phyloP scores from a whole-genome alignment of 129 eudicot species.

The Sambucus nigra region DNA sequence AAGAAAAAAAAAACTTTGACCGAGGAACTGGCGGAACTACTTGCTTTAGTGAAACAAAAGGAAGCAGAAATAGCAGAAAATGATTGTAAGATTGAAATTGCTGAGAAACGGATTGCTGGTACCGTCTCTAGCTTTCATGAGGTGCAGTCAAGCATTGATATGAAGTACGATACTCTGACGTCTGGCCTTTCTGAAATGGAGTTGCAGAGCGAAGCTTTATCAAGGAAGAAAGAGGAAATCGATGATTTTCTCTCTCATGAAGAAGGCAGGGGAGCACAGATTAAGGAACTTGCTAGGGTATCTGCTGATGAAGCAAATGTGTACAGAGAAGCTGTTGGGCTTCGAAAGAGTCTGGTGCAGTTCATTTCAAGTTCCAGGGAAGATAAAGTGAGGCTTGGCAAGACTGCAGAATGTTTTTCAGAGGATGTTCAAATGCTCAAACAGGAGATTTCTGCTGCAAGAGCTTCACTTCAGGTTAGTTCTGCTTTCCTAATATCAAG shows the following conservation, averaged over 20 bases:
- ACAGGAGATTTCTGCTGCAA: conserved; percentile 50
- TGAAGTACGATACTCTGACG: conserved; percentile 27
- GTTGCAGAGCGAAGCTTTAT: conserved; percentile 30
- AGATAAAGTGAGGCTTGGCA: conserved; percentile 45
- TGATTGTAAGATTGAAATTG: conserved; percentile 37
- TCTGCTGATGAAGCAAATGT: conserved; percentile 46
- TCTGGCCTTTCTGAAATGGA: conserved; percentile 36
- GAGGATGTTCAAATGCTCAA: conserved; percentile 56
- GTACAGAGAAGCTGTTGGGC: conserved; percentile 33
- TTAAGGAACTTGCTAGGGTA: conserved; percentile 39
- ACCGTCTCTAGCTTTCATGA: conserved; percentile 47
- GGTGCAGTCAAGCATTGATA: conserved; percentile 31
- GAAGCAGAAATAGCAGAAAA: conserved; percentile 71
- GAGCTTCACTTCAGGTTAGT: conserved; percentile 78
- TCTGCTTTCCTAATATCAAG: too few species aligned
- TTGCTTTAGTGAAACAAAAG: conserved; percentile 62
- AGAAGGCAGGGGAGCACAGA: conserved; percentile 42
- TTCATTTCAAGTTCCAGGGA: conserved; percentile 38
- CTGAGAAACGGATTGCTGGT: conserved; percentile 51
- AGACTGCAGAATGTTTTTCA: conserved; percentile 41
- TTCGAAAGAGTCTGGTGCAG: conserved; percentile 38
- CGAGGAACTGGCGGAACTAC: conserved; percentile 50
- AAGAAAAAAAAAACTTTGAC: conserved; percentile 38
- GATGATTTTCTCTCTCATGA: conserved; percentile 38
- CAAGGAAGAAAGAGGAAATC: conserved; percentile 46